Conservation (phyloP, 1,284 basidiomycete species). For the Papiliotrema fonsecae region DNA sequence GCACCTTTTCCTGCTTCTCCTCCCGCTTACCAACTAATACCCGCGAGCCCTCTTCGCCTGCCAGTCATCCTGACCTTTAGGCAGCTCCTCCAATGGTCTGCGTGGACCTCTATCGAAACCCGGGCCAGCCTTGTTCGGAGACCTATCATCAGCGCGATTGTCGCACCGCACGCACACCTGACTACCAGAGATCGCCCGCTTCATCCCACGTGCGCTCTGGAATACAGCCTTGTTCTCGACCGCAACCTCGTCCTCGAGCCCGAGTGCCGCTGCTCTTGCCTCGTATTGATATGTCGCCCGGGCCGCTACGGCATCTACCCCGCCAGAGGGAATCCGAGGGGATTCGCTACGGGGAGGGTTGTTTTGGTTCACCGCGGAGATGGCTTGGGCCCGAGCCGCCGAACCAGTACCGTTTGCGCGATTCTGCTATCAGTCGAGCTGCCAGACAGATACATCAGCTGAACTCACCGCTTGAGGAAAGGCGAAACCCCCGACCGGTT, state of each 20-base stretch:
- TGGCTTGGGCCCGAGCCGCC: slow-evolving; percentile 19
- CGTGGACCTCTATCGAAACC: no score
- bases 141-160: not conserved
- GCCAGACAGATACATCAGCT: not conserved
- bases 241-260: slow-evolving; percentile 9
- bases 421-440: not conserved
- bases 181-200: slow-evolving; percentile 16
- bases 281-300: slow-evolving; percentile 17
- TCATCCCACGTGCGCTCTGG: slow-evolving; percentile 36
- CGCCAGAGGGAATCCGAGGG: slow-evolving; percentile 30
- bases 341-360: slow-evolving; percentile 18
- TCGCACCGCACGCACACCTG: slow-evolving; percentile 21
- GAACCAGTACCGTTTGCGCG: not conserved
- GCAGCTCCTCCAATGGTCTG: no score
- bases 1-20: no score
- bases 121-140: not conserved
- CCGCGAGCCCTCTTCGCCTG: no score
- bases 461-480: slow-evolving; percentile 5
- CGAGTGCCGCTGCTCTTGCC: slow-evolving; percentile 10
- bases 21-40: no score
- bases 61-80: no score
- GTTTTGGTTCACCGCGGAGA: slow-evolving; percentile 11
- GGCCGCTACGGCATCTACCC: slow-evolving; percentile 24
- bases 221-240: slow-evolving; percentile 21
- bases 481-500: slow-evolving; percentile 8